A percentile compares a stretch with the other conserved stretches of the same genome.
These are phyloP conservation scores for Echium plantagineum DNA, from an alignment of 257 asterid genomes.

Conservation along the genomic window DNA sequence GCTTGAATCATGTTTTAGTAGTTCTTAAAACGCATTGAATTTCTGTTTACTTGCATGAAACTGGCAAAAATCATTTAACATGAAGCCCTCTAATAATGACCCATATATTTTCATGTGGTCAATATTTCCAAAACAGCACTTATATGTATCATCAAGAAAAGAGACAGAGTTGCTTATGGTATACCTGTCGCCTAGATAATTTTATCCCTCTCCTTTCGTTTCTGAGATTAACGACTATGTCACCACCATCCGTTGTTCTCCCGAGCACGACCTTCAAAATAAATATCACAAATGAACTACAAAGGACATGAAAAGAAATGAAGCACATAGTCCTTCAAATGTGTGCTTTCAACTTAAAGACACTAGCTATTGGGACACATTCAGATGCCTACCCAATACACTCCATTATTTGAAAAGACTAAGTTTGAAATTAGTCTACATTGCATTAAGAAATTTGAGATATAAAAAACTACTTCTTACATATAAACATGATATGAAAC, in stretches of 20 bases:
- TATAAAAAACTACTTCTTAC: too few species aligned
- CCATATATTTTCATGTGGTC: background rate
- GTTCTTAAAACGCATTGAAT: too few species aligned
- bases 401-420: background rate
- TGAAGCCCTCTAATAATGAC: background rate
- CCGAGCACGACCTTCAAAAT: background rate
- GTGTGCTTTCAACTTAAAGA: background rate
- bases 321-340: background rate
- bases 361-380: background rate
- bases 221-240: background rate
- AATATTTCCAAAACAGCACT: background rate
- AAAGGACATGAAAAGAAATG: background rate
- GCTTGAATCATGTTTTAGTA: too few species aligned
- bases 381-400: background rate
- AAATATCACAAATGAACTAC: background rate
- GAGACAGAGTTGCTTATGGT: background rate
- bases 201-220: background rate
- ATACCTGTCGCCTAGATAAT: background rate
- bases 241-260: background rate
- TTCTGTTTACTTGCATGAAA: background rate
- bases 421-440: too few species aligned
- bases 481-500: too few species aligned
- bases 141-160: background rate
- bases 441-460: background rate
- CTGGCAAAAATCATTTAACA: background rate